Base-by-base conservation (phyloP, 2,329 filamentous ascomycete genomes). In the Endoconidiophora laricicola region DNA sequence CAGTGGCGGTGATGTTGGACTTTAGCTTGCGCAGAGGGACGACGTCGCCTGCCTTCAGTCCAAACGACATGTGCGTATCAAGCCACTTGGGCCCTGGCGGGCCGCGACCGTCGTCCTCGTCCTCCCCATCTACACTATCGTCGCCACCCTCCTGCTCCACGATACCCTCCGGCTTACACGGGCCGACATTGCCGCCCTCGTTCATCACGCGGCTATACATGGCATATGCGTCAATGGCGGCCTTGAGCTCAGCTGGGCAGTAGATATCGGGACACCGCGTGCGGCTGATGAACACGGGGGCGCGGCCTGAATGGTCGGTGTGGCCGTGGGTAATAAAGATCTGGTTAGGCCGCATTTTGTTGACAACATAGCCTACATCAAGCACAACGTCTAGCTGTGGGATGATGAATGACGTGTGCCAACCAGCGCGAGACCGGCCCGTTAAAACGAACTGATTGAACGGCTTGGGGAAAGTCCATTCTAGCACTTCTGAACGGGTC, bases 361-460 rank as follows among this genome's bases (percentile, higher is more conserved):
- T 71, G 56, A 72, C 64, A 49, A 61, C 59, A 38, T 71, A 61
- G 2, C 69, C 69, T 2, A 69, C 68, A 57, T 72, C 69, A 33
- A 72, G 67, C 3, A 72, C 65, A 23, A 72, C 61, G 52, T 71
- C 68, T 46, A 72, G 66, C 54, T 70, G 66, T 1, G 69, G 69
- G 46, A 72, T 65, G 43, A 72, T 60, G 52, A 72, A 72, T 4
- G 68, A 71, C 2, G 69, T 72, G 58, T 72, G 69, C 69, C 69
- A 72, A 12, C 69, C 69, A 5, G 69, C 69, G 12, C 69, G 66
- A 6, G 69, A 72, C 23, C 64, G 63, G 48, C 69, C 69, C 1
- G 68, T 69, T 7, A 72, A 61, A 3, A 67, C 60, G 49, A 62
- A 62, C 44, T 68, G 63, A 46, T 61, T 59, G 54, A 66, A 61